Percentiles rank a stretch among this genome's conserved stretches.
phyloP scores from a whole-genome alignment of 208 protist genomes.

The Naegleria lovaniensis region DNA sequence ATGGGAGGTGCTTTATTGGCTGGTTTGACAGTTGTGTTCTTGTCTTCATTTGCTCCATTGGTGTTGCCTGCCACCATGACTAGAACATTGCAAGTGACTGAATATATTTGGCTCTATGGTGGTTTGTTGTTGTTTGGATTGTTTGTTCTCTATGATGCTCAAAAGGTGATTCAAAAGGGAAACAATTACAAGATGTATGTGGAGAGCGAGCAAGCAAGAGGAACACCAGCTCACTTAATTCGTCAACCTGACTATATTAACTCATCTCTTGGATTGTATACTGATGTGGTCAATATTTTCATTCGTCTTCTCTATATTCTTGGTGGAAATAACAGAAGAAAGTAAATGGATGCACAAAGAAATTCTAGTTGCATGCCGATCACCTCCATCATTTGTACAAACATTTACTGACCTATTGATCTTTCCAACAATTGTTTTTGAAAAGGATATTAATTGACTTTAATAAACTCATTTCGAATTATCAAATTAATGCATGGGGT shows the following conservation, averaged over 20 bases:
- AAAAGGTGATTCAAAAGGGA: background rate
- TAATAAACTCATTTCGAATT: no score
- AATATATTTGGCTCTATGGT: background rate
- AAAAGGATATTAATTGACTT: no score
- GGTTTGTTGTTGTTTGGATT: slow-evolving; percentile 11
- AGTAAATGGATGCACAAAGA: background rate
- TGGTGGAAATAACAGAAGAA: background rate
- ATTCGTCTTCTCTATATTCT: background rate
- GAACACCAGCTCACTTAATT: background rate
- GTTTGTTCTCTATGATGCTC: slow-evolving; percentile 10
- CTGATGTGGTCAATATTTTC: slow-evolving; percentile 14
- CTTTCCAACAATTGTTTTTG: no score
- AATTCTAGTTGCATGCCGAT: no score
- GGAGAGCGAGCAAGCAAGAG: background rate
- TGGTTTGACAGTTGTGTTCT: background rate
- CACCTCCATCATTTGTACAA: no score
- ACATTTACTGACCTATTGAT: no score
- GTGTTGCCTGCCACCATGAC: background rate
- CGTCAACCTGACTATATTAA: background rate
- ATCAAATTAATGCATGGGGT: no score
- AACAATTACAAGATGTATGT: background rate
- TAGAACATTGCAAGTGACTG: background rate
- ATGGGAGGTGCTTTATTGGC: background rate
- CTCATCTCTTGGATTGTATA: background rate
- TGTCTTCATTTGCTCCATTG: background rate